Conservation (phyloP, 306 rosid species). For the Quercus variabilis region DNA sequence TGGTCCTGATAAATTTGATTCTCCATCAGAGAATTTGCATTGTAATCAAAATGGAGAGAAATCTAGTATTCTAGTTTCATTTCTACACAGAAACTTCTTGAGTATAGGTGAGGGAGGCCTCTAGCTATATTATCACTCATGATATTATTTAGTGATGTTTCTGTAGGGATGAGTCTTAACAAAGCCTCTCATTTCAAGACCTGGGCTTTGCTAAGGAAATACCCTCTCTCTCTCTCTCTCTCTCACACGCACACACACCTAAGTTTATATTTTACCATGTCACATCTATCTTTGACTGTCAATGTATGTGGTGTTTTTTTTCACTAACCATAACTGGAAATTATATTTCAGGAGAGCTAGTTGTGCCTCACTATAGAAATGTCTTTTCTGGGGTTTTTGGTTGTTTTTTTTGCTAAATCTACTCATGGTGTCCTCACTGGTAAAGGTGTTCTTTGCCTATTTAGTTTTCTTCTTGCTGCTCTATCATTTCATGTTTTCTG, state of each 20-base stretch:
- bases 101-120: conserved; percentile 72
- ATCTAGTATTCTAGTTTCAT: conserved; percentile 58
- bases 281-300: neutral
- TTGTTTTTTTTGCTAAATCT: conserved; percentile 26
- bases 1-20: conserved; percentile 21
- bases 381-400: conserved; percentile 34
- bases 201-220: no score
- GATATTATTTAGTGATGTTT: conserved; percentile 15
- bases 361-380: conserved; percentile 41
- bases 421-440: conserved; percentile 71
- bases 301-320: neutral
- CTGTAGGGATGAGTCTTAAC: neutral
- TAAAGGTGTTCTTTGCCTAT: conserved; percentile 22
- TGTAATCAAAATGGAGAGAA: conserved; percentile 27
- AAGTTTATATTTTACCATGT: neutral
- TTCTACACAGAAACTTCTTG: conserved; percentile 77
- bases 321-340: conserved; percentile 2
- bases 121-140: conserved; percentile 13
- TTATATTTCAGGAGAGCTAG: conserved; percentile 33
- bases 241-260: neutral
- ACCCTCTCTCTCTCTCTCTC: no score
- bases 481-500: neutral
- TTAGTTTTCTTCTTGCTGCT: neutral
- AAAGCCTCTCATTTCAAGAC: no score
- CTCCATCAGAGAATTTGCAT: conserved; percentile 30